These are phyloP conservation scores for Nelumbo lutea DNA, from an alignment of 164 flowering plant species.

Conservation along the genomic window DNA sequence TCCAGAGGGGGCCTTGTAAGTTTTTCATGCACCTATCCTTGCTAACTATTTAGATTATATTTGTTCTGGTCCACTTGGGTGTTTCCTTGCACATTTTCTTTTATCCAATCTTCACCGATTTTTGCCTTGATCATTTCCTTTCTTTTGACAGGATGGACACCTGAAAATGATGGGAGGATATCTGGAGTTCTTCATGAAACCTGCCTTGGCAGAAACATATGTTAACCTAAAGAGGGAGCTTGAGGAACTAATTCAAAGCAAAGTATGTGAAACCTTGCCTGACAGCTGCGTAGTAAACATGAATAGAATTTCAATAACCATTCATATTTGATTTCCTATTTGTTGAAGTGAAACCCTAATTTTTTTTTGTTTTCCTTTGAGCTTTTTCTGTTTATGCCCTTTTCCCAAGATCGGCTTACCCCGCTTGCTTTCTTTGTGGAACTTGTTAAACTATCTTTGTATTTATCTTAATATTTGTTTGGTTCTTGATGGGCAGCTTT, in stretches of 20 bases:
- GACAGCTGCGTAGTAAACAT: not conserved
- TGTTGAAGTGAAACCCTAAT: not conserved
- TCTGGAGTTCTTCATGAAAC: conserved; percentile 86
- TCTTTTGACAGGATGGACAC: conserved; percentile 72
- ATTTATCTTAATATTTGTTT: not conserved
- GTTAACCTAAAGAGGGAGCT: conserved; percentile 55
- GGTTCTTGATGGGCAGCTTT: conserved; percentile 37
- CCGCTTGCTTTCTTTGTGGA: not conserved
- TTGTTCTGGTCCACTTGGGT: not conserved
- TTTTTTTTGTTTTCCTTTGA: not conserved
- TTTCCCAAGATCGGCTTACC: not conserved
- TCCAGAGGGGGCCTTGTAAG: conserved; percentile 60
- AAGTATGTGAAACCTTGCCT: conserved; percentile 41
- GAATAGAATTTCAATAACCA: not conserved
- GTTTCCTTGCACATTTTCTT: not conserved
- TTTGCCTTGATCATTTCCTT: not conserved
- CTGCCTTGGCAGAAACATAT: conserved; percentile 56
- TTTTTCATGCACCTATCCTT: conserved; percentile 2
- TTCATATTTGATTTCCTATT: not conserved
- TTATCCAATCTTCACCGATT: not conserved
- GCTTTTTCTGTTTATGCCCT: not conserved
- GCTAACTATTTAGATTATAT: not conserved
- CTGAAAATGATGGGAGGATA: conserved; percentile 88
- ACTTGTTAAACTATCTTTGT: not conserved
- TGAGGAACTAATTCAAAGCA: conserved; percentile 67